Base-by-base conservation (phyloP, 441 rosid species). In the Rhodomyrtus psidioides region DNA sequence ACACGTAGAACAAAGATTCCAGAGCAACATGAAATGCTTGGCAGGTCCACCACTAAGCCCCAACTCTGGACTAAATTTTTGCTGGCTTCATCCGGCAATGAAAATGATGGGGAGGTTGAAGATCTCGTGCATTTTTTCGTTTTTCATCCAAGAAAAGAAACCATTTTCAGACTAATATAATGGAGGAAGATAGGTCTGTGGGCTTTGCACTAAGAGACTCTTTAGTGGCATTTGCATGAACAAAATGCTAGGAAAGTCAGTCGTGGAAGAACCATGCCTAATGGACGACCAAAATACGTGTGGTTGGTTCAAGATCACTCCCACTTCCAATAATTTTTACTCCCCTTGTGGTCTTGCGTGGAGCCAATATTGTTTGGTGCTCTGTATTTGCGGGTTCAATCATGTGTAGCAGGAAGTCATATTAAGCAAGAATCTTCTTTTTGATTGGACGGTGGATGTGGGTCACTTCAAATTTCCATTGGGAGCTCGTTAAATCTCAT, bases 81-180 rank as follows among this genome's bases (percentile, higher is more conserved):
- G 28, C 58, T 39, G 39, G 44, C 82, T 46, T 57, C 54, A 5
- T 17, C 39, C n/a, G 84, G 81, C 76, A 44, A 44, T 8, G 87
- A 89, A 74, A 87, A 81, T 59, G 87, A 84, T 87, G 81, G 34
- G 74, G 75, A 74, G 49, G 49, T 30, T 65, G 76, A 34, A 65
- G 26, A 65, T 34, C 46, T 12, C 76, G 14, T 65, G 76, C 51
- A n/a, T 70, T 21, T 49, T 21, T 39, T 70, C n/a, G 26, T 21
- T 42, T 10, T 70, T 39, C 53, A 39, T 70, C 49, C 79, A 10
- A 70, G n/a, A 70, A 70, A 13, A 39, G 49, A 70, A 70, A 13
- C 79, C 49, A 39, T 10, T 39, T 70, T 70, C 49, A 12, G 49
- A 39, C 49, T 70, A 1, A 10, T 3, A 21, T 39, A 70, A 70